Evolutionary conservation across 2,329 filamentous ascomycete species (phyloP), one percentile per base, ranked within the genome.

Genomic region (Trichophyton simii): DNA sequence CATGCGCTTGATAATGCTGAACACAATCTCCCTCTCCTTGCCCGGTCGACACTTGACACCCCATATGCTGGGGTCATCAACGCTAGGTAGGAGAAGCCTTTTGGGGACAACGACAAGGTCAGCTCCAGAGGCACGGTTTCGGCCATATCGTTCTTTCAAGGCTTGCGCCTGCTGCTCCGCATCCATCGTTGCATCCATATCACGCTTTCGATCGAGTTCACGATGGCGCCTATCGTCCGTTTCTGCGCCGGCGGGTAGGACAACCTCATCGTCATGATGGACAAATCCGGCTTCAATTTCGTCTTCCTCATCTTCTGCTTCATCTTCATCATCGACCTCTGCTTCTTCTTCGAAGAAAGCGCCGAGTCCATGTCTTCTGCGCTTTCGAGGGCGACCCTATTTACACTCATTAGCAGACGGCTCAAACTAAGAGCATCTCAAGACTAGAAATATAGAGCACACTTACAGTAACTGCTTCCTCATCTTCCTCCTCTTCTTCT

Each of bases 261-360:
- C 90, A 68, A 86, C 87, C 42, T 92, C 79, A 71, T 97, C 92
- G 73, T 96, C 91, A 5, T 89, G 89, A 72, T 97, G 91, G 71
- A 91, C 91, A 72, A 94, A 90, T 66, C 89, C 87, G 62, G 90
- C 90, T 62, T 81, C 90, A 67, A 91, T 86, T 67, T 95, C 90
- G 67, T 96, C 92, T 59, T 95, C 90, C 66, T 95, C 90, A 64
- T 89, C 88, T 66, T 83, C 87, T 67, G 90, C 88, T 68, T 96
- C 91, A 68, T 95, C 91, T 65, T 95, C 86, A 63, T 88, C 94
- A 71, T 97, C 94, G 67, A 99, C 94, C 77, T 96, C 94, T 73
- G 94, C 94, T 80, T 99, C 94, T 70, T 92, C 89, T 84, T 99
- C 94, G 77, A 99, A 86, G 83, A 96, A 96, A 70, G 87, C 86